Percentiles rank a stretch among this genome's conserved stretches.
phyloP scores from a whole-genome alignment of 768 basidiomycete species.

The Termitomyces heimii region DNA sequence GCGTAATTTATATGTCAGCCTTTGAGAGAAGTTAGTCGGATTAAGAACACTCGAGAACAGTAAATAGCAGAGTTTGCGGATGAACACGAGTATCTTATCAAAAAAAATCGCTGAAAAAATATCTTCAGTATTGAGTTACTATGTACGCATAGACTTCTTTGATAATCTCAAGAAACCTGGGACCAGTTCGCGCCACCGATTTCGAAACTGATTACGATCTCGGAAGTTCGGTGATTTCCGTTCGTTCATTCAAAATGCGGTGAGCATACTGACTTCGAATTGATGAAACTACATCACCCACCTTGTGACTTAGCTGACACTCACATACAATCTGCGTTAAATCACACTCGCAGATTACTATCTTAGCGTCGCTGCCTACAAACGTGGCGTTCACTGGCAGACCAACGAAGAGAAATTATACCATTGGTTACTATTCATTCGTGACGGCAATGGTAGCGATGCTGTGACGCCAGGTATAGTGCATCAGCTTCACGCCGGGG shows the following conservation, averaged over 20 bases:
- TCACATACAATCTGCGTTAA: too few relatives aligned
- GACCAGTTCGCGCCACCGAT: not conserved
- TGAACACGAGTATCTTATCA: too few relatives aligned
- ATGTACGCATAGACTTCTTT: too few relatives aligned
- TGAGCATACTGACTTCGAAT: too few relatives aligned
- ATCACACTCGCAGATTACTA: not conserved
- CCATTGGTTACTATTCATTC: slow-evolving; percentile 1
- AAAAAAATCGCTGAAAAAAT: too few relatives aligned
- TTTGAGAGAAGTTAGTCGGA: too few relatives aligned
- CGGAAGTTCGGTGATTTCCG: not conserved
- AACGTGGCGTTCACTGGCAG: slow-evolving; percentile 1
- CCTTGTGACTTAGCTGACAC: not conserved
- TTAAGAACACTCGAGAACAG: too few relatives aligned
- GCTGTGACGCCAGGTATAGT: not conserved
- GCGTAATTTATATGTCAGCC: too few relatives aligned
- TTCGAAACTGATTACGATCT: not conserved
- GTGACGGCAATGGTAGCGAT: not conserved
- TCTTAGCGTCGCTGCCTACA: slow-evolving; percentile 1
- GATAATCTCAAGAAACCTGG: too few relatives aligned
- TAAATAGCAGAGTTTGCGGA: too few relatives aligned
- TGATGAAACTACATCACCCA: not conserved
- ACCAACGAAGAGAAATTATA: slow-evolving; percentile 2
- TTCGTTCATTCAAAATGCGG: too few relatives aligned
- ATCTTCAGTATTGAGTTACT: too few relatives aligned
- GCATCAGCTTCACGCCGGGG: not conserved